Evolutionary conservation across 208 protist species (phyloP).

Genomic region (Leptomonas pyrrhocoris): DNA sequence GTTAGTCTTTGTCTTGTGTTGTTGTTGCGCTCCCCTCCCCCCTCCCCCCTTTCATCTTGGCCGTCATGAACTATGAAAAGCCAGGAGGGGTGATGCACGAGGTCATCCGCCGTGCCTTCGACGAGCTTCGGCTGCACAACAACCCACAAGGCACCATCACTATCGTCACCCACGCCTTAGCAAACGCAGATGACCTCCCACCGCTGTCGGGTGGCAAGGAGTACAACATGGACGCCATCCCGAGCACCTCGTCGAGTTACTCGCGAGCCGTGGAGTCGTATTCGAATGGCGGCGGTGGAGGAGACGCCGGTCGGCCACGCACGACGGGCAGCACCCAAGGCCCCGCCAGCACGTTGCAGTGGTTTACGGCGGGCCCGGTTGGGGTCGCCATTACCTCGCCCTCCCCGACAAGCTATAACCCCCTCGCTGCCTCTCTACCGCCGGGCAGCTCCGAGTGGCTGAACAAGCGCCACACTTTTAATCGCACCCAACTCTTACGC

Average conservation of each 20-base stretch:
- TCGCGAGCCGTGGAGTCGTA: neutral
- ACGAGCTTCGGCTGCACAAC: conserved; percentile 63
- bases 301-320: neutral
- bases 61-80: conserved; percentile 56
- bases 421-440: conserved; percentile 2
- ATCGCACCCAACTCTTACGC: conserved; percentile 61
- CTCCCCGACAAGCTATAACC: neutral
- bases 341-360: conserved; percentile 13
- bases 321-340: neutral
- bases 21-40: neutral
- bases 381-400: conserved; percentile 10
- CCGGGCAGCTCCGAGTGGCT: conserved; percentile 22
- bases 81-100: conserved; percentile 72
- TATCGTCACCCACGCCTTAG: conserved; percentile 47
- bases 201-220: conserved; percentile 27
- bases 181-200: conserved; percentile 25
- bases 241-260: neutral
- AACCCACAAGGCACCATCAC: conserved; percentile 66
- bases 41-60: neutral
- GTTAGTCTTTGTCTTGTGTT: neutral
- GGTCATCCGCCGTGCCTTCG: conserved; percentile 60
- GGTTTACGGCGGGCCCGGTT: conserved; percentile 23
- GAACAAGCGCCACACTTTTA: conserved; percentile 39
- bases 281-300: conserved; percentile 4
- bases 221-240: conserved; percentile 20